Base-by-base conservation (phyloP, 148 eudicot species). In the Diospyros kaki region DNA sequence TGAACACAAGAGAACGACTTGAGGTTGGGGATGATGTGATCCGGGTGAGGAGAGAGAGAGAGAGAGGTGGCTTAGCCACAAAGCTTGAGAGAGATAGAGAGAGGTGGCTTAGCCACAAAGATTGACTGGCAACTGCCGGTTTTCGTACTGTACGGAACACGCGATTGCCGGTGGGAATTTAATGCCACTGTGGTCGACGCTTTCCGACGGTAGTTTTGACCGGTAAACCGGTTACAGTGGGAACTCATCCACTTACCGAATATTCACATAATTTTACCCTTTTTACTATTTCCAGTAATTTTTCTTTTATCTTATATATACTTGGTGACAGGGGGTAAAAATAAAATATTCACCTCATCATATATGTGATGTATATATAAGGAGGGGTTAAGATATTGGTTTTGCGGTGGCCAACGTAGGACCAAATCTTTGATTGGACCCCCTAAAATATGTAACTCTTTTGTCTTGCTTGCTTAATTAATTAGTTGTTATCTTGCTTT, bases 91-190 rank as follows among this genome's bases (percentile, higher is more conserved):
- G 68, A 38, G 28, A 28, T 0, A 28, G 28, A 28, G 28, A 28
- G 28, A n/a, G 38, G 9, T 52, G 38, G 58, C 45, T 74, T 81
- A 68, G 75, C 11, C 55, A 2, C 48, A 48, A 77, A 65, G 74
- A 52, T 74, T 76, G 80, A 83, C 86, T 54, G 86, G 64, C 59
- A 63, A 40, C 68, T 63, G 81, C 46, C 86, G 71, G 86, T 83
- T 50, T 46, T 64, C 28, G 65, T 28, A 53, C 13, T 43, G 79
- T 79, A 73, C 78, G 71, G 78, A 77, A 41, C 9, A 39, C 54
- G 41, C 10, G 28, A 48, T 62, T 68, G 74, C 28, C 55, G 65
- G 79, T 65, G 28, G 71, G 78, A 79, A 28, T 80, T 80, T n/a
- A 83, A 76, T 80, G 86, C 40, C 58, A 40, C 38, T 2, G 12